phyloP scores from a whole-genome alignment of 305 asterid species.

The Caryopteris hybrid region DNA sequence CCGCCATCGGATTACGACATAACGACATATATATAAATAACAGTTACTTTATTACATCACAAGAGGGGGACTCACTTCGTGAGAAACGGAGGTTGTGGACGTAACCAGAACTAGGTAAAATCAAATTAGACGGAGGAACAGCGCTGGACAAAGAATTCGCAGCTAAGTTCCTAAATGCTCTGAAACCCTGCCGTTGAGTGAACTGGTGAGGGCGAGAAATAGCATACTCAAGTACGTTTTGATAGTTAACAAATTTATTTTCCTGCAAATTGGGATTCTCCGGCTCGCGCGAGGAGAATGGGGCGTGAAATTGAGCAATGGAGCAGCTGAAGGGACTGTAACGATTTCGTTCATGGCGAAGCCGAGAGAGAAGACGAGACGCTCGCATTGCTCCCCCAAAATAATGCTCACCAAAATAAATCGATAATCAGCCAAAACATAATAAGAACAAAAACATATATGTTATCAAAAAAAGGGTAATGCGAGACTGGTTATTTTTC shows the following conservation, averaged over 20 bases:
- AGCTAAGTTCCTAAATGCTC: slow-evolving; percentile 18
- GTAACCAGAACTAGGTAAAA: slow-evolving; percentile 19
- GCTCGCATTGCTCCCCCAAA: slow-evolving; percentile 35
- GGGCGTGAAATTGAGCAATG: slow-evolving; percentile 26
- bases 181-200: slow-evolving; percentile 18
- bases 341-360: slow-evolving; percentile 25
- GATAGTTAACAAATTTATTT: slow-evolving; percentile 6
- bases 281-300: slow-evolving; percentile 21
- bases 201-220: slow-evolving; percentile 9
- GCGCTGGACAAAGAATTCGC: slow-evolving; percentile 22
- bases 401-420: background rate
- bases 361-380: slow-evolving; percentile 34
- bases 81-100: slow-evolving; percentile 35
- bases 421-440: slow-evolving; percentile 15
- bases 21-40: too few relatives aligned
- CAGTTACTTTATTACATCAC: too few relatives aligned
- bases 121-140: slow-evolving; percentile 25
- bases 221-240: background rate
- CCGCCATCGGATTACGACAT: slow-evolving; percentile 11
- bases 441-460: background rate
- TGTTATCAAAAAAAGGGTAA: background rate
- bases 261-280: slow-evolving; percentile 20
- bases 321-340: slow-evolving; percentile 26
- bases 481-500: background rate
- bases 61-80: slow-evolving; percentile 33